These are phyloP conservation scores for Strigomonas culicis DNA, from an alignment of 208 protist species.

Conservation along the genomic window DNA sequence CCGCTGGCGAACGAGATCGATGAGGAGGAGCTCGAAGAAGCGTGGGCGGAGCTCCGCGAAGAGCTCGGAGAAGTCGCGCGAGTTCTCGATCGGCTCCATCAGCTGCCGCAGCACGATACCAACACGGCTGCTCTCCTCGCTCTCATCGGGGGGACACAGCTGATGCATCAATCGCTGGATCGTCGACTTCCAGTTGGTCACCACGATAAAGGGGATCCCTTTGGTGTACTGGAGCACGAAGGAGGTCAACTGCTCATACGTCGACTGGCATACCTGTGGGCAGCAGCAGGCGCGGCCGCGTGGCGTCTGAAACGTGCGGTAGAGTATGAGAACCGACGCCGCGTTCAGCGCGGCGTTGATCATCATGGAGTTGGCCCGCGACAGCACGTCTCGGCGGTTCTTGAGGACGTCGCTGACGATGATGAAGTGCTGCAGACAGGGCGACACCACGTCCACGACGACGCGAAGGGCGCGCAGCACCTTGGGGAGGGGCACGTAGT, in stretches of 20 bases:
- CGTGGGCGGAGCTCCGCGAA: slow-evolving; percentile 39
- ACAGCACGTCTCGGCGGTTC: slow-evolving; percentile 54
- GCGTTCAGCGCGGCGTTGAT: slow-evolving; percentile 76
- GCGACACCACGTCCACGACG: slow-evolving; percentile 73
- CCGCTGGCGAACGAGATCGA: slow-evolving; percentile 74
- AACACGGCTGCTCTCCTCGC: slow-evolving; percentile 7
- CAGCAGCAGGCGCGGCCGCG: slow-evolving; percentile 25
- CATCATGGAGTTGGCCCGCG: slow-evolving; percentile 70
- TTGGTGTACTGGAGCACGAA: slow-evolving; percentile 46
- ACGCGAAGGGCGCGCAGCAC: slow-evolving; percentile 63
- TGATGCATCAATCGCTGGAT: slow-evolving; percentile 27
- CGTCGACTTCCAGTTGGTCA: slow-evolving; percentile 22
- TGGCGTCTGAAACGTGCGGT: slow-evolving; percentile 38
- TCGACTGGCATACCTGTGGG: slow-evolving; percentile 25
- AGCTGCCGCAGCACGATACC: slow-evolving; percentile 38
- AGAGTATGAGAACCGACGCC: slow-evolving; percentile 56
- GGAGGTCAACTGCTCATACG: slow-evolving; percentile 45
- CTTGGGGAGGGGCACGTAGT: slow-evolving; percentile 54
- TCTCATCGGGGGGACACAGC: slow-evolving; percentile 25
- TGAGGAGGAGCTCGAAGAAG: slow-evolving; percentile 70
- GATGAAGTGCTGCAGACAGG: slow-evolving; percentile 83
- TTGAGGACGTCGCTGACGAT: slow-evolving; percentile 60
- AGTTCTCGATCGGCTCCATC: slow-evolving; percentile 47
- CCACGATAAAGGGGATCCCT: slow-evolving; percentile 33
- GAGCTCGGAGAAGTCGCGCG: slow-evolving; percentile 70